phyloP scores from a whole-genome alignment of 768 basidiomycete genomes.

The Pleurotus ostreatus region DNA sequence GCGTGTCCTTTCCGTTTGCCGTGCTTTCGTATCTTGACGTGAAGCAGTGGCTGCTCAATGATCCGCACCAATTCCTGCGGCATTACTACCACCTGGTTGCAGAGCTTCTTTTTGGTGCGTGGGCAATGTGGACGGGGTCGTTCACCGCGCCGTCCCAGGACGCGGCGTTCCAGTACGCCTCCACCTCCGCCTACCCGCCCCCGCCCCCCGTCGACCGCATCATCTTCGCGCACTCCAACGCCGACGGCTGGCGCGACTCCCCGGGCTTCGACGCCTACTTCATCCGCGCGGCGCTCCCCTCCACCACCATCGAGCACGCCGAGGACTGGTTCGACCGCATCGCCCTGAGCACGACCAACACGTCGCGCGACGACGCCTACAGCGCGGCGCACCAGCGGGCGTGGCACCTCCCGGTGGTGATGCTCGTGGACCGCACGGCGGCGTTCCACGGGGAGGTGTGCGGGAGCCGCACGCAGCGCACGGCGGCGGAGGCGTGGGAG shows the following conservation, averaged over 20 bases:
- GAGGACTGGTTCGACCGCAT: conserved; percentile 72
- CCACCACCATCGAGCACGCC: conserved; percentile 59
- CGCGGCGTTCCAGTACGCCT: background rate
- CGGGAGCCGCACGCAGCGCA: conserved; percentile 63
- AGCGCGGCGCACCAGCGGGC: conserved; percentile 30
- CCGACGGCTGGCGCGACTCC: conserved; percentile 64
- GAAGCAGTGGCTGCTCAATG: conserved; percentile 54
- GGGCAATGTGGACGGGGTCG: conserved; percentile 70
- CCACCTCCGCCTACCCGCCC: conserved; percentile 12
- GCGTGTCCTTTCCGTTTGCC: conserved; percentile 13
- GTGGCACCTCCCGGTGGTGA: conserved; percentile 67
- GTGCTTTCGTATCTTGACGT: background rate
- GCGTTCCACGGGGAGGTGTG: conserved; percentile 65
- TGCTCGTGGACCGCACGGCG: conserved; percentile 77
- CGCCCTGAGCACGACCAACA: conserved; percentile 17
- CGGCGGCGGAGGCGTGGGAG: conserved; percentile 65
- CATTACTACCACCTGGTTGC: conserved; percentile 90
- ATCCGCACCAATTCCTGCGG: conserved; percentile 70
- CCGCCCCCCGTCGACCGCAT: conserved; percentile 59
- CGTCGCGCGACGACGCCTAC: background rate
- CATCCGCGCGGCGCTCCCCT: conserved; percentile 70
- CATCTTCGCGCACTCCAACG: conserved; percentile 64
- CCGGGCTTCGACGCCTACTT: conserved; percentile 79
- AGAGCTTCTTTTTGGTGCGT: conserved; percentile 72
- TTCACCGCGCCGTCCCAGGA: conserved; percentile 19